Evolutionary conservation across 1,284 basidiomycete genomes (phyloP), one percentile per base, ranked within the genome.

Genomic region (Cystobasidiaceae sp.): DNA sequence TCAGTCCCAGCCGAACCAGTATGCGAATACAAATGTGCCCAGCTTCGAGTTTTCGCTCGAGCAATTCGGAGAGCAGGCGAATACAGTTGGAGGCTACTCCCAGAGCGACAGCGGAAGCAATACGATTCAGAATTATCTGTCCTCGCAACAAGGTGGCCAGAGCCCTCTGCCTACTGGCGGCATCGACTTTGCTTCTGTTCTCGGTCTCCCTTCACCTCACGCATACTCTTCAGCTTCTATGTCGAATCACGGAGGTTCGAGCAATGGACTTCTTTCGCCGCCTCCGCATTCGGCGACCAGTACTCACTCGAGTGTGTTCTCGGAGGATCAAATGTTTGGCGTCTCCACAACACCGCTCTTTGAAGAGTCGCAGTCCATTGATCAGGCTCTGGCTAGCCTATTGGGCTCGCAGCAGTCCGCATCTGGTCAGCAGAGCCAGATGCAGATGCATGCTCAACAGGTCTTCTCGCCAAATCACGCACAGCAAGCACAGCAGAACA

Each of bases 1-100:
- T 50, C 9, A 19, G 27, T 30, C n/a, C 33, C 15, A 33, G 32
- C 11, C 44, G 37, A 9, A 4, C 39, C 27, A 30, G 25, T 27
- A 59, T 48, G 25, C 27, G 27, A 41, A 27, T 2, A 21, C 58
- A 13, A 7, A 23, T 15, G 41, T 62, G 48, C 60, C 60, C 3
- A 62, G 60, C 41, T 62, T 62, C 34, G 60, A 62, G 46, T 62
- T 51, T 21, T 62, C 60, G 11, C 39, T 62, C 15, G 60, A 62
- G 41, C 49, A 62, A 34, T 62, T 50, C 44, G 50, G 60, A n/a
- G 51, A 32, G 34, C 51, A 50, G 34, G 19, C 48, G 5, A 17
- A 32, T 32, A 32, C 48, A n/a, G 21, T 37, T 39, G 19, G 33
- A 4, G 41, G 19, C 41, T 37, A 33, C 17, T 27, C 19, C 32